Evolutionary conservation across 1,139 yeast species (phyloP), one percentile per base, ranked within the genome.

Genomic region (Taphrina communis): DNA sequence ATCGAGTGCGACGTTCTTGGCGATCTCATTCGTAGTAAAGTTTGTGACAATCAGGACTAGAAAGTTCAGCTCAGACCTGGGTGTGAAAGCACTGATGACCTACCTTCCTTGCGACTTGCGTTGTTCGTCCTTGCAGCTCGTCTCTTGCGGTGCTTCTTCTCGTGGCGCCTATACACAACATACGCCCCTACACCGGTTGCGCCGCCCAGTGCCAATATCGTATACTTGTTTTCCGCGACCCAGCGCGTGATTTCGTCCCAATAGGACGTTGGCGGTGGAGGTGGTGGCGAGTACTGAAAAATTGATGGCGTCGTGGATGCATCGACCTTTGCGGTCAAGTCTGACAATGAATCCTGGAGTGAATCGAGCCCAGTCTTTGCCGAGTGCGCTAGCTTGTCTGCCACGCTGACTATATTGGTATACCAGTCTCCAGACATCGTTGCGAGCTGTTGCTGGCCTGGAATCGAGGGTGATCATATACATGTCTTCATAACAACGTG

Each of bases 101-200:
- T 12, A 56, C 60, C 66, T 53, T 63, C 67, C 38, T 63, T 63
- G 46, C 67, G 60, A 55, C 67, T 55, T 6, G 67, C 67, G 21
- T 63, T 63, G 19, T 46, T 61, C 3, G 67, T 63, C 35, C 67
- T 19, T 14, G 67, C 61, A 7, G 67, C 67, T 21, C 67, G 60
- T 44, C 67, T 31, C 50, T 51, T 63, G 19, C 52, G 41, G 11
- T 63, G 50, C 25, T 55, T 31, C 48, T 63, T 63, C 21, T 19
- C 44, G 19, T 63, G 59, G 12, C 21, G 31, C 52, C n/a, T 42
- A 31, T 53, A 55, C 19, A 63, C 38, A 7, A 53, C 19, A 55
- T 55, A 63, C 5, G 48, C 55, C 31, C 67, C 61, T 17, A n/a
- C 52, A n/a, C 66, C 60, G 6, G 67, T 41, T 6, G 61, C 55